phyloP scores from a whole-genome alignment of 2,329 filamentous ascomycete genomes.

The Hortaea werneckii region DNA sequence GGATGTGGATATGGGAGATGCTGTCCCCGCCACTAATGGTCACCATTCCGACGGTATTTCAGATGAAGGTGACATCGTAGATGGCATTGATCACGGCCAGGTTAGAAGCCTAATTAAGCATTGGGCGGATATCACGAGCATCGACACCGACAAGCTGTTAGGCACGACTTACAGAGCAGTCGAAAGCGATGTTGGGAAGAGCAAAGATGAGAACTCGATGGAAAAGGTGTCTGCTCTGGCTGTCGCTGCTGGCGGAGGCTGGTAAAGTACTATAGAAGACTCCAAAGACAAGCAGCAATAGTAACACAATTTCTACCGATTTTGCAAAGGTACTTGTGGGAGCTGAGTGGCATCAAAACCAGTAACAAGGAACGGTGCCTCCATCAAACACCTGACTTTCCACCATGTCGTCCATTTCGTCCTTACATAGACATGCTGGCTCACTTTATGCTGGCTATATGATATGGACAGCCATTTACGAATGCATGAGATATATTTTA shows the following conservation, averaged over 20 bases:
- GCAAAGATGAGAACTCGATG: conserved; percentile 53
- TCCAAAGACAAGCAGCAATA: no score
- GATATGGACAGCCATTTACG: no score
- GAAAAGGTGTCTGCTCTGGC: conserved; percentile 81
- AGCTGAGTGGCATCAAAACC: no score
- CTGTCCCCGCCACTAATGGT: background rate
- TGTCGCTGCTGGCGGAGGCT: conserved; percentile 84
- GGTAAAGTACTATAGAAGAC: conserved; percentile 42
- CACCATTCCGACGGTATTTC: conserved; percentile 2
- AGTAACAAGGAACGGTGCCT: no score
- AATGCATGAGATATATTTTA: no score
- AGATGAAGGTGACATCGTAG: conserved; percentile 16
- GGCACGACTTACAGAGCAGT: conserved; percentile 88
- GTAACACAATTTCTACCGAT: no score
- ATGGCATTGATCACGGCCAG: conserved; percentile 51
- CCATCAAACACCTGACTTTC: no score
- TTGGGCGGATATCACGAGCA: conserved; percentile 64
- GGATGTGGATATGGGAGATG: conserved; percentile 7
- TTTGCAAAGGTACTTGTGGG: no score
- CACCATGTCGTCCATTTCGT: no score
- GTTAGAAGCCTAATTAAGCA: conserved; percentile 61
- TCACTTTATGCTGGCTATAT: no score
- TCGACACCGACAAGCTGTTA: conserved; percentile 60
- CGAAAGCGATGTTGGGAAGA: conserved; percentile 86
- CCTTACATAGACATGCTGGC: no score